These are phyloP conservation scores for Bacidia gigantensis DNA, from an alignment of 495 filamentous ascomycete species.

Conservation along the genomic window DNA sequence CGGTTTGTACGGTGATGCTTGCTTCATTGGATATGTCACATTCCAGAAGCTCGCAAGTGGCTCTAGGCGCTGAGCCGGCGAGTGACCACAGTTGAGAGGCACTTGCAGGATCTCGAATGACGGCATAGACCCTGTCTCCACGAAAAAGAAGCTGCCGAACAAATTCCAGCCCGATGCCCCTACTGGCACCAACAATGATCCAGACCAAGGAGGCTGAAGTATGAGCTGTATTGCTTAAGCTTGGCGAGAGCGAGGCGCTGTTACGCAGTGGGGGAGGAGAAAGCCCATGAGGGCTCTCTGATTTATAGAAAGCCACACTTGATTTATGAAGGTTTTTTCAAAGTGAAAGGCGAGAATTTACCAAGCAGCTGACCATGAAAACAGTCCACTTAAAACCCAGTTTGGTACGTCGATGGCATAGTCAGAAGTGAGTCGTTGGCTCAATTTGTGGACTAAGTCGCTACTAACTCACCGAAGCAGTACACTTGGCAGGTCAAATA, in stretches of 20 bases:
- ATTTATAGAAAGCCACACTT: not conserved
- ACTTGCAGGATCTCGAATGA: slow-evolving; percentile 30
- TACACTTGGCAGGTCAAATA: too few relatives aligned
- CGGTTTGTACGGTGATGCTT: slow-evolving; percentile 32
- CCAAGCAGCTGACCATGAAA: too few relatives aligned
- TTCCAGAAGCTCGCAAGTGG: slow-evolving; percentile 30
- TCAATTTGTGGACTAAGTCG: too few relatives aligned
- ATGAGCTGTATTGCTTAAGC: not conserved
- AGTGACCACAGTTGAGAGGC: slow-evolving; percentile 30
- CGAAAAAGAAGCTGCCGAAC: slow-evolving; percentile 33
- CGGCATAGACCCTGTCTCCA: slow-evolving; percentile 38
- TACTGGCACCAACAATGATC: slow-evolving; percentile 41
- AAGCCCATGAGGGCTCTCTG: not conserved
- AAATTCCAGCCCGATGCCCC: slow-evolving; percentile 46
- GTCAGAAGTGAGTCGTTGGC: too few relatives aligned
- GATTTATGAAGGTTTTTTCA: not conserved
- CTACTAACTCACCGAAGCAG: too few relatives aligned
- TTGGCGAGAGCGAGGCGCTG: slow-evolving; percentile 2
- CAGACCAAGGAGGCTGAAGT: slow-evolving; percentile 24
- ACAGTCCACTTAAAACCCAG: too few relatives aligned
- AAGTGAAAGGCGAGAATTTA: too few relatives aligned
- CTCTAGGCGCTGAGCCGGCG: slow-evolving; percentile 24
- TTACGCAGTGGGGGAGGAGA: not conserved
- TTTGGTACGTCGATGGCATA: too few relatives aligned
- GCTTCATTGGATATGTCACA: slow-evolving; percentile 38